Evolutionary conservation across 306 rosid genomes (phyloP), one percentile per base, ranked within the genome.

Genomic region (Albizia julibrissin): DNA sequence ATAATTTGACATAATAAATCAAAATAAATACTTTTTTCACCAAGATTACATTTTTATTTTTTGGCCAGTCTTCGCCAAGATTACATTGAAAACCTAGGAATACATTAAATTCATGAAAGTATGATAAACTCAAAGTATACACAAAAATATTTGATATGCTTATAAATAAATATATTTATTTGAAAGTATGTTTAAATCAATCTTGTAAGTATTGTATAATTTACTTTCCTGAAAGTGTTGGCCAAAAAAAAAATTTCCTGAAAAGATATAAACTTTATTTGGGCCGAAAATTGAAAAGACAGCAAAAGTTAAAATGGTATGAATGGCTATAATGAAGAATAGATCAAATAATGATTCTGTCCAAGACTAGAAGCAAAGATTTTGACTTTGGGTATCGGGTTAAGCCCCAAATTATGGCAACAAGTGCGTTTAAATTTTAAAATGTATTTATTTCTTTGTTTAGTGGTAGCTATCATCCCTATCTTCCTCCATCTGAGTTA

Each of bases 341-440:
- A 61, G 50, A 75, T 13, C 37, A 44, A 44, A 58, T 24, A 72
- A 86, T 86, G 77, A 88, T 84, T 86, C 19, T 85, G 84, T 78
- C 81, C 2, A n/a, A n/a, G 65, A 58, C 65, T n/a, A n/a, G 13
- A 58, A 24, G 16, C 31, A 29, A 42, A 52, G 13, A 44, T 79
- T 61, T 70, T 77, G 52, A 80, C 81, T 47, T 75, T 66, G 24
- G 14, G 22, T 5, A 24, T 43, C 49, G 22, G 39, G 44, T 52
- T 33, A 82, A 40, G 46, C 86, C 83, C 58, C 10, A 64, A 79
- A 70, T 74, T 79, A 66, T n/a, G 87, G 74, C 64, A 3, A 70
- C 34, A 79, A 54, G 47, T 27, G 78, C 82, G 78, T 59, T 69
- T 82, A 24, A 69, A 61, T 22, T 58, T 58, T 58, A 22, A 58